Conservation (phyloP, 1,139 yeast genomes). For the Meyerozyma carpophila region DNA sequence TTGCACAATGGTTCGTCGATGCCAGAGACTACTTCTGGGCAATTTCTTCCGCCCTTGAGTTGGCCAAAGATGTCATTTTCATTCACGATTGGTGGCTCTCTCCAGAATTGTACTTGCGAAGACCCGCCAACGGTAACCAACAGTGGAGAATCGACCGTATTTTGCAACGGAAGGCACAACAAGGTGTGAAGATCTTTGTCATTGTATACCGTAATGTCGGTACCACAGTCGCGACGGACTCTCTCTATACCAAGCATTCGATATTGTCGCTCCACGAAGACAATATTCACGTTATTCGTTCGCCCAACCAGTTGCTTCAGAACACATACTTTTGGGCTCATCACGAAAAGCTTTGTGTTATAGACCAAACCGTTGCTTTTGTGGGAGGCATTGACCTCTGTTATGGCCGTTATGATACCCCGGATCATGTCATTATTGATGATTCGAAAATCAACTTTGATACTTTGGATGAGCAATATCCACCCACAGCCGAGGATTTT, state of each 20-base stretch:
- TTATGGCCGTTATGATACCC: slow-evolving; percentile 93
- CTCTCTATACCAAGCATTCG: slow-evolving; percentile 91
- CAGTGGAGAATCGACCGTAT: slow-evolving; percentile 89
- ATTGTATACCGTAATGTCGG: slow-evolving; percentile 96
- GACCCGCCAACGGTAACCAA: slow-evolving; percentile 95
- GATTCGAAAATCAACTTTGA: slow-evolving; percentile 48
- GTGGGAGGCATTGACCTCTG: slow-evolving; percentile 95
- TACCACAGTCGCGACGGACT: slow-evolving; percentile 87
- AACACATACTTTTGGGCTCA: slow-evolving; percentile 98
- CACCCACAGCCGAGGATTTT: slow-evolving; percentile 27
- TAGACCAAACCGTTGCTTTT: slow-evolving; percentile 87
- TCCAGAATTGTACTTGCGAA: slow-evolving; percentile 85
- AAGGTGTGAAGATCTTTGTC: slow-evolving; percentile 90
- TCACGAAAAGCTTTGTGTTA: slow-evolving; percentile 85
- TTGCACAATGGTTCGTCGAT: slow-evolving; percentile 96
- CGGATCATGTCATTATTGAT: slow-evolving; percentile 87
- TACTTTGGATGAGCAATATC: slow-evolving; percentile 22
- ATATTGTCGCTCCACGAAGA: slow-evolving; percentile 73
- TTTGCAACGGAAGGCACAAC: slow-evolving; percentile 83
- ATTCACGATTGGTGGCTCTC: slow-evolving; percentile 99
- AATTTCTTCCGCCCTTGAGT: slow-evolving; percentile 80
- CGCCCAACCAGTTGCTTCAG: slow-evolving; percentile 92
- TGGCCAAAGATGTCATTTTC: slow-evolving; percentile 91
- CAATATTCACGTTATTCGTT: slow-evolving; percentile 84
- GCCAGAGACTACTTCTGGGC: slow-evolving; percentile 98